Base-by-base conservation (phyloP, 2,329 filamentous ascomycete species). In the Colletotrichum salicis region DNA sequence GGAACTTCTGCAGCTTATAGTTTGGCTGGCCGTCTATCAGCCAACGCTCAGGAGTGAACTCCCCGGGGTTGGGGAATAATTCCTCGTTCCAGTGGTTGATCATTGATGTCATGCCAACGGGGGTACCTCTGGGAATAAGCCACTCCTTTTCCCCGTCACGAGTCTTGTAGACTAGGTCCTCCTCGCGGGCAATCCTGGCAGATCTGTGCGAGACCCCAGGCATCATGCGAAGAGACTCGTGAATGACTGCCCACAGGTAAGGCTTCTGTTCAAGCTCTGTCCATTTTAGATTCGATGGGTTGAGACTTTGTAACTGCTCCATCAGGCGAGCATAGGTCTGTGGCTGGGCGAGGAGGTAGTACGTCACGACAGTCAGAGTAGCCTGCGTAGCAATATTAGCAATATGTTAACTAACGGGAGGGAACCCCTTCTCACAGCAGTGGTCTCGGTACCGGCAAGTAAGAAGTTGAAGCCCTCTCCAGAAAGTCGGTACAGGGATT, bases 381-480 rank as follows among this genome's bases (percentile, higher is more conserved):
- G 79, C 69, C 69, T 71, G 24, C 7, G 22, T 2, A 1, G 22
- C 6, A 10, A 29, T 7, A 1, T 71, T 27, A 71, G 59, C 24
- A 56, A 48, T 1, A 5, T 11, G 6, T 15, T 7, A 10, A 2
- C 0, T 15, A 13, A 45, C 8, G n/a, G 27, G n/a, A 29, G 11
- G 7, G 15, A n/a, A 29, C 8, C 4, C 12, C 10, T 48, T 58
- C 69, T 55, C 57, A 71, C 80, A 1, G 79, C 80, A 29, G 83
- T 84, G 5, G 83, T 85, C 69, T 91, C 89, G 5, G 88, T 82
- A 1, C 88, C 89, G 0, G 88, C 89, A 0, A 89, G 79, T 59
- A 91, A 84, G 70, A 90, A 72, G 61, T 70, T 70, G 56, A 72
- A 70, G 6, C 65, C 60, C 33, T 72, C 70, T 19, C 70, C 67